Base-by-base conservation (phyloP, 495 filamentous ascomycete species). In the Apodospora peruviana region DNA sequence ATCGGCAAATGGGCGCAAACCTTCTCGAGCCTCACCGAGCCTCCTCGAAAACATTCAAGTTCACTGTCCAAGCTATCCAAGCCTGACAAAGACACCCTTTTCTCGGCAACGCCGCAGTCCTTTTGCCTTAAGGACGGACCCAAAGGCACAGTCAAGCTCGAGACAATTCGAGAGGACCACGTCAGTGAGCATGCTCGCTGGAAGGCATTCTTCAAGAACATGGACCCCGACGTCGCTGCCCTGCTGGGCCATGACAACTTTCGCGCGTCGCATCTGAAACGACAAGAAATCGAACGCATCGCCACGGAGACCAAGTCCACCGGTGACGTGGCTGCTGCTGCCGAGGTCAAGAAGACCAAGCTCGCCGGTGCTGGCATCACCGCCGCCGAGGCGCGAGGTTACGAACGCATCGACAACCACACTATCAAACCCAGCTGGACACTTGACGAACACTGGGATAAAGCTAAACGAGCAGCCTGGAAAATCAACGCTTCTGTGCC, bases 1-100 rank as follows among this genome's bases (percentile, higher is more conserved):
- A 16, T 65, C 9, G 56, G 40, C 18, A 60, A 65, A 39, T 65
- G 59, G 59, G 19, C 43, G 7, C 18, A 22, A 4, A 22, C 50
- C 19, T 45, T 53, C 11, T 29, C 46, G 11, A 4, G 18, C 0
- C 45, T 36, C 16, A 35, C 45, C 1, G 27, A 32, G 27, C 43
- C 51, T 14, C 21, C 43, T 10, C 50, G 19, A 19, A 40, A 45
- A 5, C 53, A 45, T 34, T n/a, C n/a, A n/a, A n/a, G n/a, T n/a
- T 25, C 48, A 9, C 47, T 65, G 14, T 49, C 59, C 8, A 36
- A 53, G 27, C 54, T 65, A 3, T 62, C 61, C 1, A 17, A 25
- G 3, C 23, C 43, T 3, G 59, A 62, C 36, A 53, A 56, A 11
- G 39, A 40, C 2, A 51, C 49, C 7, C 43, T 65, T 1, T 62